phyloP scores from a whole-genome alignment of 23 red algal species.

The Gracilariopsis chorda region DNA sequence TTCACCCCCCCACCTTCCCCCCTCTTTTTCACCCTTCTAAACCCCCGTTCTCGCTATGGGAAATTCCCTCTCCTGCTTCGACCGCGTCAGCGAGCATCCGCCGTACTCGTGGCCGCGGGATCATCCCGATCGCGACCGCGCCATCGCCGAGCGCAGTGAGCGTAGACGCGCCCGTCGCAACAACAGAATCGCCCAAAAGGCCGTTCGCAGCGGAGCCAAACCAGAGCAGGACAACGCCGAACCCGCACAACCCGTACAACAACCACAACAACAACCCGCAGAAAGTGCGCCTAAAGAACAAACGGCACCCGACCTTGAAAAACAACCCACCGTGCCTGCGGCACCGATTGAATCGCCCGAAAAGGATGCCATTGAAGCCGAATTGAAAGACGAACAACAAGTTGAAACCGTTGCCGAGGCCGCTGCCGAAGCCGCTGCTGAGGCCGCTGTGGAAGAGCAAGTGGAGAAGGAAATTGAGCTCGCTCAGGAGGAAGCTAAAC shows the following conservation, averaged over 20 bases:
- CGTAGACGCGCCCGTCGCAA: constrained; percentile 16
- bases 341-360: too few species aligned
- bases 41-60: constrained; percentile 14
- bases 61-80: constrained; percentile 45
- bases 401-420: background rate
- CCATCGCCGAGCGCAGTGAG: constrained; percentile 26
- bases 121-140: constrained; percentile 31
- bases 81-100: constrained; percentile 40
- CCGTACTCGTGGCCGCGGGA: constrained; percentile 48
- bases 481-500: too few species aligned
- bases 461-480: too few species aligned
- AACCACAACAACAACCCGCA: too few species aligned
- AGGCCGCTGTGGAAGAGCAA: background rate
- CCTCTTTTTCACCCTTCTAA: too few species aligned
- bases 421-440: background rate
- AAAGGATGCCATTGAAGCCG: background rate
- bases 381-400: background rate
- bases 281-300: background rate
- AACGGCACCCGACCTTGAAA: too few species aligned
- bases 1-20: background rate
- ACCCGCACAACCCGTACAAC: too few species aligned
- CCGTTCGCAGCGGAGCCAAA: background rate
- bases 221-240: background rate
- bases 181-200: background rate
- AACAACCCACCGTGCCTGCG: too few species aligned